phyloP scores from a whole-genome alignment of 2,329 filamentous ascomycete species.

The Fusarium avenaceum region DNA sequence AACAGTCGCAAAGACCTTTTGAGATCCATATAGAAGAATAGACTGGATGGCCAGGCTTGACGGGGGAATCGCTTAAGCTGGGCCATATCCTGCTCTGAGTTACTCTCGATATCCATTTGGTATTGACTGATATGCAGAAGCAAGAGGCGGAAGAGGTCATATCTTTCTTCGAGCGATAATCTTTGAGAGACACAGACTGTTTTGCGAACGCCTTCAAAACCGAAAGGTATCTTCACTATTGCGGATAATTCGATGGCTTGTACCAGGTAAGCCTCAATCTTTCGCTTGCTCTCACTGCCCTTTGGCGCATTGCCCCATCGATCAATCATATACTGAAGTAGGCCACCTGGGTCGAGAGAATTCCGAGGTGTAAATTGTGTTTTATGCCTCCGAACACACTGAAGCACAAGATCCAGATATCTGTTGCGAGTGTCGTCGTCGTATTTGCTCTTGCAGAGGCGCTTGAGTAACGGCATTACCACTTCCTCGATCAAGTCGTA shows the following conservation, averaged over 20 bases:
- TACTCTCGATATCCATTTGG: constrained; percentile 45
- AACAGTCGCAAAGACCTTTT: constrained; percentile 32
- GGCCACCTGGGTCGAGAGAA: background rate
- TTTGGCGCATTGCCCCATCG: constrained; percentile 26
- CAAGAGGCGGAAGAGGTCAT: constrained; percentile 44
- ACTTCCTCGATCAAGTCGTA: constrained; percentile 38
- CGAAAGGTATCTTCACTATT: background rate
- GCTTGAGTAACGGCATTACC: constrained; percentile 43
- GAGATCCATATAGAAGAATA: constrained; percentile 35
- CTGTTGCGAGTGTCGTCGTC: constrained; percentile 26
- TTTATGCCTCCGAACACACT: constrained; percentile 20
- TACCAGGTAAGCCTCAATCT: constrained; percentile 7
- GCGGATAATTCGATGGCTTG: constrained; percentile 23
- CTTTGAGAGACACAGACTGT: background rate
- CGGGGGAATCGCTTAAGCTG: constrained; percentile 8
- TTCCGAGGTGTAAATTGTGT: background rate
- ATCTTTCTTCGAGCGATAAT: constrained; percentile 17
- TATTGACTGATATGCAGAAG: constrained; percentile 36
- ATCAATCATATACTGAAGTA: constrained; percentile 29
- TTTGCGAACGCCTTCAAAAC: background rate
- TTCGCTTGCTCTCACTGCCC: constrained; percentile 1
- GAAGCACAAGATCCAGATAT: constrained; percentile 35
- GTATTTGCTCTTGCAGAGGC: constrained; percentile 28
- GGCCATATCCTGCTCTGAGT: constrained; percentile 8
- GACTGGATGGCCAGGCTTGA: constrained; percentile 24